phyloP scores from a whole-genome alignment of 139 green algal genomes.

The Chlamydomonas sphaeroides region DNA sequence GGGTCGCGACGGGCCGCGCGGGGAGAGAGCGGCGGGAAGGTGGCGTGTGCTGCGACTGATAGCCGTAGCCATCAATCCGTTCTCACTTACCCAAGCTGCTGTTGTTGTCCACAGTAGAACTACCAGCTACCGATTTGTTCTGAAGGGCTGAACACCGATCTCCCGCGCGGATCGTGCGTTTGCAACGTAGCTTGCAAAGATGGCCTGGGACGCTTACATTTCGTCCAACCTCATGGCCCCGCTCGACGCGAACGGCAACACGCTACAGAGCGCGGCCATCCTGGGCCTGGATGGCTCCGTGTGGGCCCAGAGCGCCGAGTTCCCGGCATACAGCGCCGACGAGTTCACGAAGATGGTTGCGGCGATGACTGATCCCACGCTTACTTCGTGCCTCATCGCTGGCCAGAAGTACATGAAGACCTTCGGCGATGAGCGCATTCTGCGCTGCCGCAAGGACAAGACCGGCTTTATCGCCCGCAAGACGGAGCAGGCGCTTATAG shows the following conservation, averaged over 20 bases:
- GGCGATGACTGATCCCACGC: conserved; percentile 55
- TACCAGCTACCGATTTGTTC: too few species aligned
- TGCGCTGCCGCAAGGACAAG: conserved; percentile 76
- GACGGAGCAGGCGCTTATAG: conserved; percentile 65
- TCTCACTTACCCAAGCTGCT: too few species aligned
- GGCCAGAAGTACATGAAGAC: conserved; percentile 54
- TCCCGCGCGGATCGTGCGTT: too few species aligned
- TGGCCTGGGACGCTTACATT: conserved; percentile 37
- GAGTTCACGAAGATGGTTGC: conserved; percentile 54
- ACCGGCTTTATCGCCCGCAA: conserved; percentile 75
- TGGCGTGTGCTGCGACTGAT: too few species aligned
- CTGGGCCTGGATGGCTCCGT: conserved; percentile 74
- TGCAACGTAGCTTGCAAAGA: neutral
- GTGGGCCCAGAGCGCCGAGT: conserved; percentile 68
- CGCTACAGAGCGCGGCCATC: conserved; percentile 71
- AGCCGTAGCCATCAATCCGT: too few species aligned
- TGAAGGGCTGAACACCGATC: too few species aligned
- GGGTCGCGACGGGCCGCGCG: too few species aligned
- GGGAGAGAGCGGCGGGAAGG: too few species aligned
- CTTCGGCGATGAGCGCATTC: conserved; percentile 46
- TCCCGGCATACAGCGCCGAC: conserved; percentile 61
- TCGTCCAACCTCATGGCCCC: conserved; percentile 55
- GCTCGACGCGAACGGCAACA: conserved; percentile 60
- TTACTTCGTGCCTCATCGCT: neutral
- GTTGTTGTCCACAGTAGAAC: too few species aligned